A percentile compares a stretch with the other conserved stretches of the same genome.
Conservation (phyloP, 1,284 basidiomycete genomes). For the Heterobasidion annosum region DNA sequence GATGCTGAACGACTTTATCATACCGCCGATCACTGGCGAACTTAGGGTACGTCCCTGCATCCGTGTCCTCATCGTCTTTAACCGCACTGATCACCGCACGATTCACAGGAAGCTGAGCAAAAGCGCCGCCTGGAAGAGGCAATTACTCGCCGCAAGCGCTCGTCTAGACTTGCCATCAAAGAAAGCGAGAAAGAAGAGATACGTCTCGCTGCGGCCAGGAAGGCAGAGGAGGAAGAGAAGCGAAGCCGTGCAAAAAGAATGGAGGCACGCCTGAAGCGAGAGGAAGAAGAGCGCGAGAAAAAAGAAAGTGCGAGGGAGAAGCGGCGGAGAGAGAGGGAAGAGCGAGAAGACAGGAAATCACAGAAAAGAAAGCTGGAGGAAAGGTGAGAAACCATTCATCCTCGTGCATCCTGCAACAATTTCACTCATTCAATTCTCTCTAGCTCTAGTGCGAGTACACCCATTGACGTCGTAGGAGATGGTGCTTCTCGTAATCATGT, state of each 20-base stretch:
- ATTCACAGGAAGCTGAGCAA: conserved; percentile 49
- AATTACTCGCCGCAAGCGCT: conserved; percentile 72
- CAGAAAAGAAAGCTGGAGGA: conserved; percentile 7
- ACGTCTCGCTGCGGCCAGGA: conserved; percentile 38
- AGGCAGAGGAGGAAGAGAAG: conserved; percentile 57
- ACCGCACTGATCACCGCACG: background rate
- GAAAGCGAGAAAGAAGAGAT: conserved; percentile 69
- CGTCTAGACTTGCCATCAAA: conserved; percentile 71
- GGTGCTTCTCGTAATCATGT: background rate
- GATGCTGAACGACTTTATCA: conserved; percentile 51
- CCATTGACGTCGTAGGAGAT: conserved; percentile 8
- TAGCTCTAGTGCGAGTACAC: conserved; percentile 4
- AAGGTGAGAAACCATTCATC: conserved; percentile 13
- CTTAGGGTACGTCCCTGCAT: conserved; percentile 37
- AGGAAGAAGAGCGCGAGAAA: conserved; percentile 52
- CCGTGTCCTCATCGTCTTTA: background rate
- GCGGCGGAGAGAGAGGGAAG: conserved; percentile 42
- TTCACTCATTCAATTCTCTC: background rate
- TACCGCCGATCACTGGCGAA: conserved; percentile 58
- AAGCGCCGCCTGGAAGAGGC: conserved; percentile 59
- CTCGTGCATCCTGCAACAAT: background rate
- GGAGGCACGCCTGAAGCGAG: conserved; percentile 56
- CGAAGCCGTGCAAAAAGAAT: conserved; percentile 49
- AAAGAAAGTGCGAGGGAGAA: conserved; percentile 49
- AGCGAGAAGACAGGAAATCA: conserved; percentile 23